Evolutionary conservation across 2,329 filamentous ascomycete genomes (phyloP), one percentile per base, ranked within the genome.

Genomic region (Lasiodiplodia sp.): DNA sequence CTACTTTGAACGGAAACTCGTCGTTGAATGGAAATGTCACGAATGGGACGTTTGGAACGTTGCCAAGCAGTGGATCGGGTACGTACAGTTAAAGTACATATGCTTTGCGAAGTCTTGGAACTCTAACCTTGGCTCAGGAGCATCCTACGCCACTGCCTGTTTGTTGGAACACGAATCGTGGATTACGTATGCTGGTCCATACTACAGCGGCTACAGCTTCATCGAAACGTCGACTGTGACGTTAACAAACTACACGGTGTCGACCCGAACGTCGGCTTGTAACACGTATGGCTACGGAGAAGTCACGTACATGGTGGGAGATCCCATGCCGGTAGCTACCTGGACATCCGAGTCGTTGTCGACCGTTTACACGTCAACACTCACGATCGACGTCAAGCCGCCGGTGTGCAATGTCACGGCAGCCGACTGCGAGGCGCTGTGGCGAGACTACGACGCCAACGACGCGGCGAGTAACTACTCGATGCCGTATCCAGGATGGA

Each of bases 191-290:
- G 8, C 12, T 4, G 40, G 23, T 18, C 14, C 12, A 28, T 52
- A 37, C n/a, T 34, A 18, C 4, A 34, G 11, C 14, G 23, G 11
- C 28, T 38, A 14, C 3, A 25, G 2, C 6, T 64, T 28, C 1
- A 28, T 38, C 25, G 16, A 14, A 31, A 52, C 60, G 2, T 11
- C n/a, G 12, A 64, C 60, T 14, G 10, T 52, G 7, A 31, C 28
- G 10, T 52, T 64, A 28, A 64, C 60, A 12, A 64, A 64, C 21
- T 64, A 52, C 47, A 64, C 60, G 12, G 60, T 64, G 7, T 21
- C 60, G 7, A 64, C 60, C 7, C n/a, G 44, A 1, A 52, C 47
- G n/a, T 38, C 44, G 6, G 31, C 44, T 16, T 64, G 60, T 12
- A 21, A 10, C 5, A 25, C 56, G 5, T 37, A 56, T 14, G n/a